Evolutionary conservation across 192 early-diverging fungal genomes (phyloP).

Genomic region (Martensiomyces pterosporus): DNA sequence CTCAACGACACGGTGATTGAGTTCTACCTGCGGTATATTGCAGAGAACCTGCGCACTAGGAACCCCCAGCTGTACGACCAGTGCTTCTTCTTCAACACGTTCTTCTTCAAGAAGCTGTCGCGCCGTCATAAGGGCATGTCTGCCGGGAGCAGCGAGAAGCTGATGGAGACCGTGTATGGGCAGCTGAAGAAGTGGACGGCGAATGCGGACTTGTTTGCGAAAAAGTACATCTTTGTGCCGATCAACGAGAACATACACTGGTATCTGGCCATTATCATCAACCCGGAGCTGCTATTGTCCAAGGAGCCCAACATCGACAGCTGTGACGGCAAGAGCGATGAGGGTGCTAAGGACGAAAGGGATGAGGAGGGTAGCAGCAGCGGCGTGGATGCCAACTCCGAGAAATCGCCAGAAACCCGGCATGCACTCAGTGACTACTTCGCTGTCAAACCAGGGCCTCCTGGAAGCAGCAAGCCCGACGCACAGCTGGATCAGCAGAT

Average conservation of each 20-base stretch:
- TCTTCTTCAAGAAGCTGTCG: constrained; percentile 77
- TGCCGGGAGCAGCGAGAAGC: constrained; percentile 26
- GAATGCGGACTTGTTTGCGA: constrained; percentile 69
- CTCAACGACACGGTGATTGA: constrained; percentile 90
- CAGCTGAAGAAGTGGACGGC: constrained; percentile 76
- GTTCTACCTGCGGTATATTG: constrained; percentile 69
- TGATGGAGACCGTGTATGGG: constrained; percentile 52
- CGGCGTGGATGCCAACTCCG: too few species aligned
- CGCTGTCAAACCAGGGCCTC: too few species aligned
- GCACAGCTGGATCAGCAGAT: not conserved
- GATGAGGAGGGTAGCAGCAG: too few species aligned
- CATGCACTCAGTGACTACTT: too few species aligned
- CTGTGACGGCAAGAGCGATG: too few species aligned
- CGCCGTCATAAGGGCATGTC: constrained; percentile 11
- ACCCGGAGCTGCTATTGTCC: too few species aligned
- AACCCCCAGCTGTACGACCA: constrained; percentile 50
- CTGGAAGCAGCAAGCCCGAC: not conserved
- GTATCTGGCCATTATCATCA: constrained; percentile 80
- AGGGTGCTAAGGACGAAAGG: too few species aligned
- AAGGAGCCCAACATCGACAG: too few species aligned
- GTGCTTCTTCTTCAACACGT: constrained; percentile 79
- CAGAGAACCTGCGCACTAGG: constrained; percentile 33
- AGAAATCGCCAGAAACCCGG: too few species aligned
- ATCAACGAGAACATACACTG: constrained; percentile 91
- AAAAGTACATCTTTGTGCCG: constrained; percentile 75